Base-by-base conservation (phyloP, 306 rosid species). In the Corylus heterophylla region DNA sequence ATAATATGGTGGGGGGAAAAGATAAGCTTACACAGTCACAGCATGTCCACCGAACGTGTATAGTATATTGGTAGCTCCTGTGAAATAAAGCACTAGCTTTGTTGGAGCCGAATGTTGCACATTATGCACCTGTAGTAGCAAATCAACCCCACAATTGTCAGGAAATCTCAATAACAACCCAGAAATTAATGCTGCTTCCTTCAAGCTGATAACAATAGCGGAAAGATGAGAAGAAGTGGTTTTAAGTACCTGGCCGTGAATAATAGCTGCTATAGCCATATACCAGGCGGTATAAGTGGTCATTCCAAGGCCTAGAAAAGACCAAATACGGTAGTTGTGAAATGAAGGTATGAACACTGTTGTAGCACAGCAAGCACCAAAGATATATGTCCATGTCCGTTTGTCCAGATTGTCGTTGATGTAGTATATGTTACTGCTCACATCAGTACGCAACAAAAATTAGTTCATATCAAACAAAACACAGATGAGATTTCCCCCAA, bases 11-110 rank as follows among this genome's bases (percentile, higher is more conserved):
- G 31, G 49, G 7, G 51, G 3, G 25, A 72, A 80, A 45, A 51
- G 3, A 78, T 45, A 54, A 20, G 58, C 91, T 82, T 84, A 95
- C 99, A 95, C 99, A 54, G 99, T 95, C 12, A 95, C 96, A 63
- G 99, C 99, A 79, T 95, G 99, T 69, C 99, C 99, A 80, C 99
- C 99, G 82, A 95, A 95, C 25, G 99, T 95, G 93, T 95, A 95
- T 17, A 95, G 89, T 55, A 95, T 95, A 63, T 95, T 93, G 61
- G 99, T 95, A 76, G 99, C 99, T 66, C 99, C 99, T 45, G 99
- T 95, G 92, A 95, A 95, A 74, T 95, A 95, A 54, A 95, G 89
- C 64, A 95, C 99, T 20, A 90, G 80, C 80, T 93, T 93, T 5
- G 75, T 61, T 47, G 99, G 98, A 61, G 89, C 99, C 0, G 96